Evolutionary conservation across 2,329 filamentous ascomycete species (phyloP).

Genomic region (Microdochium nivale): DNA sequence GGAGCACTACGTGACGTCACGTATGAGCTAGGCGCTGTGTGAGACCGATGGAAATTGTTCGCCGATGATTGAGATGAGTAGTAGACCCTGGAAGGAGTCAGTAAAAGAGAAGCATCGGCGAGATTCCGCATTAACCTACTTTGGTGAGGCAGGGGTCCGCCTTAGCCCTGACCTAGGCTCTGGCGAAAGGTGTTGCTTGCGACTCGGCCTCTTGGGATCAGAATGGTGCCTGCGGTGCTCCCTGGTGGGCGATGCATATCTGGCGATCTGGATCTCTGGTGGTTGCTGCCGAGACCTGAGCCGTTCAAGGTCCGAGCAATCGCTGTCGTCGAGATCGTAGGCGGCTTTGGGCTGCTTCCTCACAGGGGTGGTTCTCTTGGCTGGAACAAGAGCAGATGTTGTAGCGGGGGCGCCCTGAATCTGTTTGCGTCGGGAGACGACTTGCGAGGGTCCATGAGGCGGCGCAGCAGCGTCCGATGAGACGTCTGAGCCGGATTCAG

Average conservation of each 20-base stretch:
- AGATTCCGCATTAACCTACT: neutral
- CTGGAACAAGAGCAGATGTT: neutral
- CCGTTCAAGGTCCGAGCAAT: neutral
- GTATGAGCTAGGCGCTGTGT: neutral
- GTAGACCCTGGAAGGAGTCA: neutral
- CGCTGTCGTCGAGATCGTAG: neutral
- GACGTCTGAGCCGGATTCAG: neutral
- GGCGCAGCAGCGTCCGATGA: neutral
- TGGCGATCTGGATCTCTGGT: neutral
- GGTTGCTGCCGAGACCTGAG: neutral
- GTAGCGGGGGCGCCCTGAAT: neutral
- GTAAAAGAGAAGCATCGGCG: neutral
- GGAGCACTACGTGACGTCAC: neutral
- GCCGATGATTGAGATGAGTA: neutral
- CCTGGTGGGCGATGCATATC: neutral
- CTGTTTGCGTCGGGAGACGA: neutral
- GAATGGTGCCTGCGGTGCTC: neutral
- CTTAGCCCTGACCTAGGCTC: neutral
- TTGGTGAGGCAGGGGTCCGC: neutral
- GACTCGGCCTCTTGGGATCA: neutral
- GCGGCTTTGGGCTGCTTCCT: neutral
- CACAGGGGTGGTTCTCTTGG: neutral
- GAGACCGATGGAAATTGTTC: neutral
- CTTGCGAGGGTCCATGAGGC: neutral
- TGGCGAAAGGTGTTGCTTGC: neutral